Conservation (phyloP, 345 rosid genomes). For the Hypericum perforatum region DNA sequence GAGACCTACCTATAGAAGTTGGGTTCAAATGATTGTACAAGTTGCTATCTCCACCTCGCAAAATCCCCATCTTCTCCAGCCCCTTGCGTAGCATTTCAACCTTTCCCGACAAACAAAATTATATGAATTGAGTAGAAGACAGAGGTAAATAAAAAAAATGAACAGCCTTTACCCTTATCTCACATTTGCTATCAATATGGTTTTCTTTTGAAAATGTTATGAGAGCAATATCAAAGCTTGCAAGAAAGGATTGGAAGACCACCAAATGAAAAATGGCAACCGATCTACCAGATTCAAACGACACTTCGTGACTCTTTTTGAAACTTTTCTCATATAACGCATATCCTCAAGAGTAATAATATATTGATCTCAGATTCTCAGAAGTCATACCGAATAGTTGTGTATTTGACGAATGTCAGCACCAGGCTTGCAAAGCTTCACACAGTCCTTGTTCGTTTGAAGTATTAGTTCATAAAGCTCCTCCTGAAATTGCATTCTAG, state of each 20-base stretch:
- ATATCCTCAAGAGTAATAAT: not conserved
- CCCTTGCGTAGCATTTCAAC: slow-evolving; percentile 60
- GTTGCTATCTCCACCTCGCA: slow-evolving; percentile 34
- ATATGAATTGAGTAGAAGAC: slow-evolving; percentile 1
- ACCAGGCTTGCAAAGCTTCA: slow-evolving; percentile 77
- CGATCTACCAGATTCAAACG: no score
- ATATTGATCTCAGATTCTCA: slow-evolving; percentile 3
- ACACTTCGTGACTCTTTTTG: no score
- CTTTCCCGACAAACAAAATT: slow-evolving; percentile 32
- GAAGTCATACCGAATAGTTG: slow-evolving; percentile 51
- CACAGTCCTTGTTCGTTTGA: slow-evolving; percentile 68
- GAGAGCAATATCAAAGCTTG: no score
- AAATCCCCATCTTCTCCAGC: slow-evolving; percentile 68
- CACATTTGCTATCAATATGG: no score
- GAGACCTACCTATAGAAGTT: slow-evolving; percentile 70
- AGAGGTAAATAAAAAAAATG: not conserved
- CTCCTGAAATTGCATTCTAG: slow-evolving; percentile 35
- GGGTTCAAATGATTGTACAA: slow-evolving; percentile 68
- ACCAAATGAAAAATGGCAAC: no score
- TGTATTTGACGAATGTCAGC: slow-evolving; percentile 60
- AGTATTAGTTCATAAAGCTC: slow-evolving; percentile 82
- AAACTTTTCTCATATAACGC: no score
- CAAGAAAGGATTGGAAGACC: no score
- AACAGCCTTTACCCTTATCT: no score
- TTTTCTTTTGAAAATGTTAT: no score